phyloP scores from a whole-genome alignment of 305 asterid genomes.

The Rubia balearica region DNA sequence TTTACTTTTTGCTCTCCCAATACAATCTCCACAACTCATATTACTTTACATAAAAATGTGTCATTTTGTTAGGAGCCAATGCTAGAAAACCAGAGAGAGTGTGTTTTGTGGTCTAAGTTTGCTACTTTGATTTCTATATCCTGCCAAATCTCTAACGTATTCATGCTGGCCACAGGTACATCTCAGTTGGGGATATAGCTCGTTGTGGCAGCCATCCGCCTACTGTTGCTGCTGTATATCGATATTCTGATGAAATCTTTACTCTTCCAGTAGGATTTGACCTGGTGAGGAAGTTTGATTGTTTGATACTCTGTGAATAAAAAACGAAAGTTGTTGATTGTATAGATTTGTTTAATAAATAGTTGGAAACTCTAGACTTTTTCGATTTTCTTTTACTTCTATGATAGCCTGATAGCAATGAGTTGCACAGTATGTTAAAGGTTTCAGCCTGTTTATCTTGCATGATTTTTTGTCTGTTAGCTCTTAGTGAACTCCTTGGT shows the following conservation, averaged over 20 bases:
- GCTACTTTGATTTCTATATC: too few relatives aligned
- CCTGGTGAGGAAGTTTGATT: constrained; percentile 48
- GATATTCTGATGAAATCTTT: constrained; percentile 46
- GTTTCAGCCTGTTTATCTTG: neutral
- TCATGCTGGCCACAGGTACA: constrained; percentile 47
- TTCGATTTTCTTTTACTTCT: neutral
- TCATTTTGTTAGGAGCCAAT: too few relatives aligned
- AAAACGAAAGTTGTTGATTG: neutral
- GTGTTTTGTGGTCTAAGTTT: too few relatives aligned
- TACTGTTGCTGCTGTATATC: constrained; percentile 74
- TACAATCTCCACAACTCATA: too few relatives aligned
- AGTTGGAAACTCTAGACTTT: neutral
- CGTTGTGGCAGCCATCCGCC: constrained; percentile 89
- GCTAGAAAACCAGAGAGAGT: too few relatives aligned
- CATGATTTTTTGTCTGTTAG: constrained; percentile 3
- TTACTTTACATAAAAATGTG: too few relatives aligned
- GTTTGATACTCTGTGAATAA: neutral
- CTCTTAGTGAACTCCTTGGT: constrained; percentile 6
- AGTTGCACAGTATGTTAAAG: neutral
- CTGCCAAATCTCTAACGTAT: constrained; percentile 1
- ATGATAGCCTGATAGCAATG: neutral
- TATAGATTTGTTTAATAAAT: too few relatives aligned
- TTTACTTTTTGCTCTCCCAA: too few relatives aligned
- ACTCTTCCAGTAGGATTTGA: constrained; percentile 77
- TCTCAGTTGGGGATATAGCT: constrained; percentile 84